Evolutionary conservation across 768 basidiomycete species (phyloP).

Genomic region (Trametes sanguinea): DNA sequence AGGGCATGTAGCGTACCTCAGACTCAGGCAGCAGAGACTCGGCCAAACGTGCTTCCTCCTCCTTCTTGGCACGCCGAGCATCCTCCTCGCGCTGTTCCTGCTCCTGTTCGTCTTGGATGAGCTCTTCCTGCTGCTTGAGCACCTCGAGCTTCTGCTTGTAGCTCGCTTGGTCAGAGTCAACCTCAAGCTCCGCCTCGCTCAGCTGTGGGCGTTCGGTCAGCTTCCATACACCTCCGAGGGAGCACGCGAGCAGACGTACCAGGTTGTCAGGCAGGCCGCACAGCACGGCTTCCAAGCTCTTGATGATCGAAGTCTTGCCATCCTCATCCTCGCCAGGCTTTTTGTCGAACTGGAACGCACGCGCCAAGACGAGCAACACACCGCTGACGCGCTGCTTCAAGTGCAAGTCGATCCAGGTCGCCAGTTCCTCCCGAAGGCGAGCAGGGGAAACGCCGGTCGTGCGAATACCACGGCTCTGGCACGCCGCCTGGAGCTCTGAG

Average conservation of each 20-base stretch:
- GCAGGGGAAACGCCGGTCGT: conserved; percentile 87
- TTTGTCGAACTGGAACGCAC: conserved; percentile 92
- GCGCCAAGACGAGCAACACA: conserved; percentile 88
- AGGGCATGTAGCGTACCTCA: conserved; percentile 51
- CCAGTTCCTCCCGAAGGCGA: conserved; percentile 83
- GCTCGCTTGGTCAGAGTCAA: conserved; percentile 88
- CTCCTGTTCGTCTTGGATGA: conserved; percentile 98
- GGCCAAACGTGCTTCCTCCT: conserved; percentile 74
- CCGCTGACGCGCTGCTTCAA: conserved; percentile 90
- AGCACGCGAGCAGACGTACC: conserved; percentile 49
- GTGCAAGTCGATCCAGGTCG: conserved; percentile 92
- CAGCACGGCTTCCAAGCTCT: conserved; percentile 85
- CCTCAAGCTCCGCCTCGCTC: conserved; percentile 96
- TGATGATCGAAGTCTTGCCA: conserved; percentile 79
- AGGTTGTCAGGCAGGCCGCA: conserved; percentile 92
- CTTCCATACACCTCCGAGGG: not conserved
- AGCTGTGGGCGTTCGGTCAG: conserved; percentile 51
- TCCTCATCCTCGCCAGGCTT: conserved; percentile 74
- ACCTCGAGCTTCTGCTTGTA: conserved; percentile 99
- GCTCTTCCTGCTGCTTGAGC: conserved; percentile 96
- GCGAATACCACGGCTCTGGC: conserved; percentile 91
- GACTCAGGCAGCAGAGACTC: conserved; percentile 85
- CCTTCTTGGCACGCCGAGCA: conserved; percentile 83
- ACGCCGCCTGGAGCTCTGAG: conserved; percentile 88
- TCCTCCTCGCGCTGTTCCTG: conserved; percentile 96